A percentile compares a stretch with the other conserved stretches of the same genome.
phyloP scores from a whole-genome alignment of 2,329 filamentous ascomycete species.

The Nannizziopsis arthrosporioides region DNA sequence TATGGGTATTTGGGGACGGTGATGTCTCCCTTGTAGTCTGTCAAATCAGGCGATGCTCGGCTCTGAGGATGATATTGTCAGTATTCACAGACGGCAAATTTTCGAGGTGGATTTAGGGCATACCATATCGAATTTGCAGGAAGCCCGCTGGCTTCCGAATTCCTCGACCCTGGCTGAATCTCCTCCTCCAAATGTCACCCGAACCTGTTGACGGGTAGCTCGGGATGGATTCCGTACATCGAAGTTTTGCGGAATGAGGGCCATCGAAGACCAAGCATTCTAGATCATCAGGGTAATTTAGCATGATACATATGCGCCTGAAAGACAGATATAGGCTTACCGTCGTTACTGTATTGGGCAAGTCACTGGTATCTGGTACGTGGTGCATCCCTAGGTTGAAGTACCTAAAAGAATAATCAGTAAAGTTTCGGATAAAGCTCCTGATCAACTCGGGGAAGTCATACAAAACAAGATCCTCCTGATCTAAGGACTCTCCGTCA shows the following conservation, averaged over 20 bases:
- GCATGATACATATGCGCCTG: neutral
- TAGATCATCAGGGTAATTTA: neutral
- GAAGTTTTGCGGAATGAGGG: conserved; percentile 6
- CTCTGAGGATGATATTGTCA: neutral
- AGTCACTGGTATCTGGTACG: conserved; percentile 43
- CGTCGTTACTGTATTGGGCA: conserved; percentile 41
- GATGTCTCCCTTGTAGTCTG: conserved; percentile 6
- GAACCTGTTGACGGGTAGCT: conserved; percentile 9
- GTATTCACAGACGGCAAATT: no score
- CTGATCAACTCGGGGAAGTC: conserved; percentile 6
- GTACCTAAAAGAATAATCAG: neutral
- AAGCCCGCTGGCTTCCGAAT: conserved; percentile 6
- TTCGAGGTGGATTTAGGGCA: neutral
- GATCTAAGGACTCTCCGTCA: conserved; percentile 34
- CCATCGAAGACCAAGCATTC: conserved; percentile 6
- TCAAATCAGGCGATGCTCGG: neutral
- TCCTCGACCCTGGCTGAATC: conserved; percentile 1
- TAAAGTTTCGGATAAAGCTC: neutral
- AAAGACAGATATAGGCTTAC: neutral
- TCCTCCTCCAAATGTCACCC: conserved; percentile 5
- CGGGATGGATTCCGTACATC: conserved; percentile 3
- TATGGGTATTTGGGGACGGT: conserved; percentile 8
- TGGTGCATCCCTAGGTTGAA: conserved; percentile 49
- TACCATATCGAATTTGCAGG: conserved; percentile 8
- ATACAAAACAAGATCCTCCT: conserved; percentile 39